Percentiles rank a stretch among this genome's conserved stretches.
Conservation (phyloP, 345 rosid species). For the Bruguiera parviflora region DNA sequence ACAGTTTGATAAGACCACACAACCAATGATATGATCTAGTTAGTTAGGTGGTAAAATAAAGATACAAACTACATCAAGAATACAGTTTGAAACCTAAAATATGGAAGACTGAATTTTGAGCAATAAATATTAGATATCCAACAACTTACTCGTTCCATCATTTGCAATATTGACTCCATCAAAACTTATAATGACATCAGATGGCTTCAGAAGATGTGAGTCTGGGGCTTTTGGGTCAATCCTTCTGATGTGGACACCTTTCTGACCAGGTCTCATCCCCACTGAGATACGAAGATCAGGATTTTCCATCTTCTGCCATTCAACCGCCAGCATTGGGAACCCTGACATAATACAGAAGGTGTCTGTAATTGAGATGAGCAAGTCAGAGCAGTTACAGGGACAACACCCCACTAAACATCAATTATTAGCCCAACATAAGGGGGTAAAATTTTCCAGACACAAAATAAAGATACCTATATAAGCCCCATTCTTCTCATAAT, state of each 20-base stretch:
- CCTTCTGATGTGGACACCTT: constrained; percentile 91
- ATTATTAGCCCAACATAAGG: neutral
- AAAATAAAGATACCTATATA: constrained; percentile 60
- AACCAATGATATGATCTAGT: no score
- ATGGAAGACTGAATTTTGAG: neutral
- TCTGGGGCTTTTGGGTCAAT: constrained; percentile 92
- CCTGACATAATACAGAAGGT: constrained; percentile 42
- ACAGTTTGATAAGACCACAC: no score
- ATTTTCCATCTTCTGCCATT: constrained; percentile 99
- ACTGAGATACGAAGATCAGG: constrained; percentile 73
- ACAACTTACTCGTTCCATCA: constrained; percentile 81
- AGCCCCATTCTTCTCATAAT: constrained; percentile 80
- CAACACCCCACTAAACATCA: neutral
- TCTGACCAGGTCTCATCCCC: constrained; percentile 78
- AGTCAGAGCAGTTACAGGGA: neutral
- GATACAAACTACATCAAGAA: neutral
- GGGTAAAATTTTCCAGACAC: neutral
- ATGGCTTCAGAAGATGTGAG: constrained; percentile 73
- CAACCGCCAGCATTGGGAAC: constrained; percentile 88
- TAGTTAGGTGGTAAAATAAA: neutral
- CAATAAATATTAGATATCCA: neutral
- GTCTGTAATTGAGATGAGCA: constrained; percentile 5
- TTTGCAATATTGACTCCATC: constrained; percentile 82
- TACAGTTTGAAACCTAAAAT: neutral
- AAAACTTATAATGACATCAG: constrained; percentile 83